Base-by-base conservation (phyloP, 352 stramenopile species). In the Globisporangium viniferum region DNA sequence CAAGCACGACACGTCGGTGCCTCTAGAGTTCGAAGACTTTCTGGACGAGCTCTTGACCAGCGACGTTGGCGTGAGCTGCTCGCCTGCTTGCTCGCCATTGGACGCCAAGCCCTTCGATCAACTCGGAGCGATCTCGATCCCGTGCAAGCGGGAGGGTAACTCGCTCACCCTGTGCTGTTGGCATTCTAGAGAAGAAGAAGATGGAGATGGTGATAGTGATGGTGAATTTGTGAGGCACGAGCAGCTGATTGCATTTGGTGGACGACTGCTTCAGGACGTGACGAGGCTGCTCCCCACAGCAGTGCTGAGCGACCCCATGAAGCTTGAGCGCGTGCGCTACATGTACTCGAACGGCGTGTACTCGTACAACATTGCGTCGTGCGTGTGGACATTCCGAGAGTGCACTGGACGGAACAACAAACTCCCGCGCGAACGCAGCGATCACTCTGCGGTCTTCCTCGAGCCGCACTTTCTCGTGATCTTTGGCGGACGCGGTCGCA, bases 311-410 rank as follows among this genome's bases (percentile, higher is more conserved):
- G 78, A 87, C 15, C 71, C 76, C 0, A 73, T 89, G 69, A 74
- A 78, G 62, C 72, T 84, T n/a, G 82, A 91, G 59, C 81, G 82
- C 36, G 72, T 79, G 35, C 75, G 79, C 7, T 91, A 89, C 68
- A 77, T 70, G 2, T 89, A 86, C 59, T 89, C 80, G 9, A 89
- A 89, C 53, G 78, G 55, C n/a, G 67, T 90, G 9, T 89, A 90
- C 61, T 69, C 70, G 33, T 88, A 88, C 48, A 63, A 89, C 35
- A 63, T 88, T 9, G 59, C 48, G 0, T 76, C 69, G 0, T 70
- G 49, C 8, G 68, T 59, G 5, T 91, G 83, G 83, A 70, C 31
- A 9, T 75, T 82, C 3, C 68, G 67, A 6, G 74, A 86, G 41
- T 90, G 79, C 66, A 62, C 59, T 5, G 80, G 24, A 31, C 14